Conservation (phyloP, 106 monocot genomes). For the Dendrobium nobile region DNA sequence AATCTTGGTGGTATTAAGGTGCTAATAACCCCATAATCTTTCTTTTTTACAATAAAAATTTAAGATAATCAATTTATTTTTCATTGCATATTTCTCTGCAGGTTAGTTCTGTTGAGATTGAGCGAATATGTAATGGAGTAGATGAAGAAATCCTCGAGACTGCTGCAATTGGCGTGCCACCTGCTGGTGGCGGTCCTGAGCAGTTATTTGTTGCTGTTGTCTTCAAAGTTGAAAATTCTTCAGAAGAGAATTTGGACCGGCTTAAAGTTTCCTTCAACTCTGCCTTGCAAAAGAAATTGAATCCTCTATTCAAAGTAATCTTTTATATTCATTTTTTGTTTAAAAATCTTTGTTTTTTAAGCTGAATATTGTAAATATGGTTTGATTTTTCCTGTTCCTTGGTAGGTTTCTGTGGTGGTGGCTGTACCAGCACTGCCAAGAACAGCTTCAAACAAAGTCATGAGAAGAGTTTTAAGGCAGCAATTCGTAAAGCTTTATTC, state of each 20-base stretch:
- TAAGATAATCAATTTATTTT: too few species aligned
- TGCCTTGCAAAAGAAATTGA: constrained; percentile 75
- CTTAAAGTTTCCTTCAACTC: constrained; percentile 61
- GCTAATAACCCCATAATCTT: not conserved
- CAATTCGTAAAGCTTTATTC: constrained; percentile 30
- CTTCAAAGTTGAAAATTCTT: constrained; percentile 44
- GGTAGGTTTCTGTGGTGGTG: constrained; percentile 69
- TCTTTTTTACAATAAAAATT: not conserved
- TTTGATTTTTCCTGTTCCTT: not conserved
- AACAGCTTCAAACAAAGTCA: constrained; percentile 94
- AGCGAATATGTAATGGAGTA: constrained; percentile 73
- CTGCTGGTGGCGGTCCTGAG: constrained; percentile 82
- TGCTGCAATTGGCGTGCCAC: constrained; percentile 85
- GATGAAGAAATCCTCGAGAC: constrained; percentile 70
- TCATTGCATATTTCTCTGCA: not conserved
- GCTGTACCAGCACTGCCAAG: constrained; percentile 68
- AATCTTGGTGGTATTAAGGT: constrained; percentile 99
- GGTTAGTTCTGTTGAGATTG: constrained; percentile 95
- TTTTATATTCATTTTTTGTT: not conserved
- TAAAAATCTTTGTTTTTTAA: not conserved
- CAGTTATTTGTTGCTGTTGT: constrained; percentile 69
- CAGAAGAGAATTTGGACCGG: constrained; percentile 30
- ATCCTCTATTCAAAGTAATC: constrained; percentile 83
- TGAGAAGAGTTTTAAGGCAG: constrained; percentile 82
- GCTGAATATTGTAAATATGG: not conserved